Percentiles rank a stretch among this genome's conserved stretches.
These are phyloP conservation scores for Aspergillus cavernicola DNA, from an alignment of 495 filamentous ascomycete genomes.

Conservation along the genomic window DNA sequence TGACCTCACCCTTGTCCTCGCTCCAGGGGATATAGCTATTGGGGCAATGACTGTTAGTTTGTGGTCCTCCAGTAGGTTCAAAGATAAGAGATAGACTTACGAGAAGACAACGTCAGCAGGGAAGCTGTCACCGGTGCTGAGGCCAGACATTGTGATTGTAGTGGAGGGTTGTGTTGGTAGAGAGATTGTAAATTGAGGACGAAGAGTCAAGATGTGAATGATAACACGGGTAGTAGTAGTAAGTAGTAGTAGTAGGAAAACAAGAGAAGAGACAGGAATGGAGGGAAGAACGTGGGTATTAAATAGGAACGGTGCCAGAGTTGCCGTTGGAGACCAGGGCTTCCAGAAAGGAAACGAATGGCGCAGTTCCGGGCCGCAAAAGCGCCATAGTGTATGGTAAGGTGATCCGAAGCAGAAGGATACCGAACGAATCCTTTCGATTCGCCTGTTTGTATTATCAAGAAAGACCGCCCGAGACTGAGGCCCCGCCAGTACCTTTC, in stretches of 20 bases:
- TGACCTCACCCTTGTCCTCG: conserved; percentile 59
- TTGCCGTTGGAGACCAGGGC: conserved; percentile 16
- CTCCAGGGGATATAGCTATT: conserved; percentile 64
- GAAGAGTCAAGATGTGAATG: conserved; percentile 3
- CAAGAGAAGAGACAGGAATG: conserved; percentile 11
- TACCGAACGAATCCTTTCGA: conserved; percentile 46
- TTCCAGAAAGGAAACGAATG: conserved; percentile 13
- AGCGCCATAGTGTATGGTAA: conserved; percentile 8
- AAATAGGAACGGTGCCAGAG: conserved; percentile 12
- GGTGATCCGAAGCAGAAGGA: conserved; percentile 44
- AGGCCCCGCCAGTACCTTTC: conserved; percentile 19
- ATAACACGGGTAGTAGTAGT: conserved; percentile 11
- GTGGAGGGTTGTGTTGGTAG: conserved; percentile 12
- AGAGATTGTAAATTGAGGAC: conserved; percentile 7
- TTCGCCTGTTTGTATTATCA: conserved; percentile 29
- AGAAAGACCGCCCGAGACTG: conserved; percentile 41
- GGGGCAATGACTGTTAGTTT: conserved; percentile 14
- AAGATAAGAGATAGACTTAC: conserved; percentile 42
- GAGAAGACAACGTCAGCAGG: conserved; percentile 73
- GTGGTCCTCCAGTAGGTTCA: background rate
- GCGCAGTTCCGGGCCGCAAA: conserved; percentile 13
- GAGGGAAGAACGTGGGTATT: conserved; percentile 20
- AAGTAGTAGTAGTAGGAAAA: background rate
- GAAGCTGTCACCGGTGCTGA: conserved; percentile 80
- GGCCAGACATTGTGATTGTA: conserved; percentile 57